phyloP scores from a whole-genome alignment of 2,329 filamentous ascomycete species.

The Aureobasidium lini region DNA sequence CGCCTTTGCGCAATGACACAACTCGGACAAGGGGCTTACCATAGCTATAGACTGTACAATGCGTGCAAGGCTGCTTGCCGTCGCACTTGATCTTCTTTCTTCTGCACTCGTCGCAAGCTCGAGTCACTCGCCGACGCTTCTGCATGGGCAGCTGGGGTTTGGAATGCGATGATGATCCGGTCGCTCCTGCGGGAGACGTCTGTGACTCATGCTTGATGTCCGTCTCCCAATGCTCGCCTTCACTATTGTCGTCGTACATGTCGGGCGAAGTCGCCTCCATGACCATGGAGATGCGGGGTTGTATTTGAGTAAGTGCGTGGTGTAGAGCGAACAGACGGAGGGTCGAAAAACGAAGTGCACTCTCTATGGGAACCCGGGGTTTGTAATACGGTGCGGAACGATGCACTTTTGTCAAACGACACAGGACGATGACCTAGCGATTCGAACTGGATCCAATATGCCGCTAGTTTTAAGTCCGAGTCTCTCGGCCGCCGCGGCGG shows the following conservation, averaged over 20 bases:
- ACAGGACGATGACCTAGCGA: slow-evolving; percentile 7
- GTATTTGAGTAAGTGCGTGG: neutral
- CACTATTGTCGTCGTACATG: slow-evolving; percentile 26
- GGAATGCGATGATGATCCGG: slow-evolving; percentile 17
- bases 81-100: slow-evolving; percentile 55
- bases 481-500: slow-evolving; percentile 4
- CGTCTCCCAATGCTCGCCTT: slow-evolving; percentile 23
- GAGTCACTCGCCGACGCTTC: slow-evolving; percentile 78
- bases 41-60: slow-evolving; percentile 97
- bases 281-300: neutral
- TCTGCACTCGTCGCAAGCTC: slow-evolving; percentile 82
- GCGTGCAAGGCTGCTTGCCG: slow-evolving; percentile 57
- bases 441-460: slow-evolving; percentile 2
- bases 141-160: slow-evolving; percentile 24
- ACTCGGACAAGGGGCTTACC: slow-evolving; percentile 48
- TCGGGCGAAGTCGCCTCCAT: slow-evolving; percentile 28
- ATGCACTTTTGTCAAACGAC: slow-evolving; percentile 11
- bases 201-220: slow-evolving; percentile 24
- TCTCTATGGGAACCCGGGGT: neutral
- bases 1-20: neutral
- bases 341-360: neutral
- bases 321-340: neutral
- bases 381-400: neutral
- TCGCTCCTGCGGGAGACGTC: slow-evolving; percentile 18
- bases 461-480: slow-evolving; percentile 8